Percentiles rank a stretch among this genome's conserved stretches.
These are phyloP conservation scores for Cicer arietinum DNA, from an alignment of 306 rosid species.

Conservation along the genomic window DNA sequence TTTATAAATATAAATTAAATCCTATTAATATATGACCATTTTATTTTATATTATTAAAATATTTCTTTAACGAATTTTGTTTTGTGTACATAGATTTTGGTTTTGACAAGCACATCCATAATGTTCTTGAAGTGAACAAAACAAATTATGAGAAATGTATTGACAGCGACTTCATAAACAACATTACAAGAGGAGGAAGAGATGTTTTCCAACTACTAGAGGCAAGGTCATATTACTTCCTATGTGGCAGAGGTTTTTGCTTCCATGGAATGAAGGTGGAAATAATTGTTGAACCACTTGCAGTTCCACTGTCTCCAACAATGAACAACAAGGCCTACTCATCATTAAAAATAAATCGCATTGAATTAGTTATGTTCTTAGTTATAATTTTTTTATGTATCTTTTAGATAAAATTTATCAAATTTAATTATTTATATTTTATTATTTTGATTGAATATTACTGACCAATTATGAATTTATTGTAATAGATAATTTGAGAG, in stretches of 20 bases:
- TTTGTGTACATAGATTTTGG: conserved; percentile 50
- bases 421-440: no score
- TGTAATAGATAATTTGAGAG: no score
- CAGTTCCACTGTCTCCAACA: neutral
- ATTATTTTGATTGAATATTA: neutral
- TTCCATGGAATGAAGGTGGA: conserved; percentile 57
- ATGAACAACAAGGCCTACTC: neutral
- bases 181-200: conserved; percentile 58
- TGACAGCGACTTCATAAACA: conserved; percentile 38
- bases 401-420: neutral
- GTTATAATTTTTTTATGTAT: neutral
- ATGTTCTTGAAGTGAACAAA: conserved; percentile 55
- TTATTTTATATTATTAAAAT: neutral
- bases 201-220: conserved; percentile 51
- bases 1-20: no score
- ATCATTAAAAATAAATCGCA: neutral
- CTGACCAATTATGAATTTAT: no score
- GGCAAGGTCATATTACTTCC: conserved; percentile 52
- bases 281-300: conserved; percentile 35
- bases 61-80: neutral
- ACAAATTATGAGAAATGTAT: conserved; percentile 48
- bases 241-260: conserved; percentile 61
- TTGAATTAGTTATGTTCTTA: neutral
- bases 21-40: neutral
- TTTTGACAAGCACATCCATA: conserved; percentile 45